A percentile compares a stretch with the other conserved stretches of the same genome.
phyloP scores from a whole-genome alignment of 208 protist species.

The Porcisia hertigi region DNA sequence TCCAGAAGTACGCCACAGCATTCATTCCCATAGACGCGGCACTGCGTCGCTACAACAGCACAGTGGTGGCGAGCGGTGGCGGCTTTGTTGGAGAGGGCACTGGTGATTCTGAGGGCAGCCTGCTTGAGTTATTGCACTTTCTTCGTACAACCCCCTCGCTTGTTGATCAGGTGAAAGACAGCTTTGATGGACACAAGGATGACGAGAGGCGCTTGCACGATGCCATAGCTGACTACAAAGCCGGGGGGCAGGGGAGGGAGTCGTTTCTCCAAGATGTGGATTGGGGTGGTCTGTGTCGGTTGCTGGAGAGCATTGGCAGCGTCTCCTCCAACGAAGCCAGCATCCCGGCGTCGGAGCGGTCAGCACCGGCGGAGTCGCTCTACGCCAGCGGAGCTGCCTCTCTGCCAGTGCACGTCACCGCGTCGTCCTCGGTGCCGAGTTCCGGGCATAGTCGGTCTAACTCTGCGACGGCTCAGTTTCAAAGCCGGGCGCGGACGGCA shows the following conservation, averaged over 20 bases:
- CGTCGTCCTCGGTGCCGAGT: constrained; percentile 1
- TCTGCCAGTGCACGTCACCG: background rate
- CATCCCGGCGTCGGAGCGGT: background rate
- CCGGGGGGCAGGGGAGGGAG: background rate
- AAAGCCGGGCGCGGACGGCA: background rate
- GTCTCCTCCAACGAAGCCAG: background rate
- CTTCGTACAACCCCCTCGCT: constrained; percentile 19
- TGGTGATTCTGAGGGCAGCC: background rate
- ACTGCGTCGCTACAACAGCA: constrained; percentile 34
- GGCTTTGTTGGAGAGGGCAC: background rate
- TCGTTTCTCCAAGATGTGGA: constrained; percentile 18
- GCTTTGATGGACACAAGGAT: constrained; percentile 18
- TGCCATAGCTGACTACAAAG: constrained; percentile 15
- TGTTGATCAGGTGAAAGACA: constrained; percentile 13
- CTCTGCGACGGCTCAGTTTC: constrained; percentile 9
- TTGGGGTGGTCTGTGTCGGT: constrained; percentile 22
- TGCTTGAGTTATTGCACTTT: constrained; percentile 27
- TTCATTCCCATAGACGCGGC: constrained; percentile 37
- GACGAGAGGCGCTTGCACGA: constrained; percentile 33
- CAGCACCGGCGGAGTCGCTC: background rate
- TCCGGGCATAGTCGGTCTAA: background rate
- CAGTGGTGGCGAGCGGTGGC: background rate
- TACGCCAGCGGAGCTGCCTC: background rate
- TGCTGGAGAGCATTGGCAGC: constrained; percentile 29
- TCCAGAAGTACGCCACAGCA: constrained; percentile 40